Conservation (phyloP, 352 stramenopile genomes). For the Globisporangium iwayamae region DNA sequence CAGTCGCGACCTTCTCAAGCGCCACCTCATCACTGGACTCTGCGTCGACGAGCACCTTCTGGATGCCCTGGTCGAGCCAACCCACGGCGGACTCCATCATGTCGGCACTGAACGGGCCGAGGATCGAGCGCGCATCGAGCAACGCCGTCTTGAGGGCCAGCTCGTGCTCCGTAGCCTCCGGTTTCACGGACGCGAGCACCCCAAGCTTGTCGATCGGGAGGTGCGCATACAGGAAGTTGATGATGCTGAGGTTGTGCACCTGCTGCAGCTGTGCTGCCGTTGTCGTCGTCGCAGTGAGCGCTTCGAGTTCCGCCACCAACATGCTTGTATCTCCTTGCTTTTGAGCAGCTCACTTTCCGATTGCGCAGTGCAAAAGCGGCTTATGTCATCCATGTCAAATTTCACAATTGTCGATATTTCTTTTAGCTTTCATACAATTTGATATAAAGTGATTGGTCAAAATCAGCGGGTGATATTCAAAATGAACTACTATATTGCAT, state of each 20-base stretch:
- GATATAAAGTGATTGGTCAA: not conserved
- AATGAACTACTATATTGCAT: not conserved
- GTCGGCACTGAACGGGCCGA: slow-evolving; percentile 55
- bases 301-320: slow-evolving; percentile 25
- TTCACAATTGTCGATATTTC: not conserved
- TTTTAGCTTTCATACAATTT: too few relatives aligned
- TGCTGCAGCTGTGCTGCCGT: slow-evolving; percentile 8
- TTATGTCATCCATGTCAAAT: not conserved
- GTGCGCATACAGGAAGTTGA: slow-evolving; percentile 39
- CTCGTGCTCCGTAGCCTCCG: slow-evolving; percentile 19
- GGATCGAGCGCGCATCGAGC: slow-evolving; percentile 39
- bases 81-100: slow-evolving; percentile 50
- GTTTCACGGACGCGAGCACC: slow-evolving; percentile 22
- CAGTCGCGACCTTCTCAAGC: slow-evolving; percentile 43
- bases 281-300: slow-evolving; percentile 1
- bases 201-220: slow-evolving; percentile 28
- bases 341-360: not conserved
- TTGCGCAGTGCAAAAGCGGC: slow-evolving; percentile 2
- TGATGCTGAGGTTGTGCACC: slow-evolving; percentile 41
- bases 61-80: slow-evolving; percentile 68
- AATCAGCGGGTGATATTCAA: not conserved
- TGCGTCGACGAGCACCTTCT: slow-evolving; percentile 53
- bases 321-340: slow-evolving; percentile 12
- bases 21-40: slow-evolving; percentile 40
- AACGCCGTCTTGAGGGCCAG: slow-evolving; percentile 39